phyloP scores from a whole-genome alignment of 345 rosid species.

The Sonneratia alba region DNA sequence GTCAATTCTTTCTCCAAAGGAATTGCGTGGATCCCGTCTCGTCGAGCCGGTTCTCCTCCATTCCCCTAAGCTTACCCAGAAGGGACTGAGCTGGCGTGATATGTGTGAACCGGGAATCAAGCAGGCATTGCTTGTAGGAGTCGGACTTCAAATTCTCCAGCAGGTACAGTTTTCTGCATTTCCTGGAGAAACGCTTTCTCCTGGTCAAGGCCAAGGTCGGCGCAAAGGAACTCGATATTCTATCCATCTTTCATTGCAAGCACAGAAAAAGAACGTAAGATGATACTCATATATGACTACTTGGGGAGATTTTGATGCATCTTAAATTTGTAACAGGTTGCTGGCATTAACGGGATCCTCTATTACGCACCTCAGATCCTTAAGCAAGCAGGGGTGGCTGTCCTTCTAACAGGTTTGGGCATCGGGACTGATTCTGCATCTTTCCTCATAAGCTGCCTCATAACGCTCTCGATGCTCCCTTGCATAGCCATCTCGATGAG shows the following conservation, averaged over 20 bases:
- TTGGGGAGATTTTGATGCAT: slow-evolving; percentile 16
- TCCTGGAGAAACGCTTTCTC: not conserved
- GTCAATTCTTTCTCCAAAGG: slow-evolving; percentile 12
- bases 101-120: slow-evolving; percentile 35
- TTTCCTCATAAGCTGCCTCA: slow-evolving; percentile 22
- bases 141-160: slow-evolving; percentile 28
- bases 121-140: slow-evolving; percentile 35
- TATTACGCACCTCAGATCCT: slow-evolving; percentile 39
- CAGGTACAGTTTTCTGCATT: slow-evolving; percentile 17
- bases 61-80: slow-evolving; percentile 4
- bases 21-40: slow-evolving; percentile 8
- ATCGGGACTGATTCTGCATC: slow-evolving; percentile 29
- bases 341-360: slow-evolving; percentile 21
- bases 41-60: slow-evolving; percentile 3
- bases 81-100: slow-evolving; percentile 14
- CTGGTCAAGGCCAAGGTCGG: no score
- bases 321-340: slow-evolving; percentile 18
- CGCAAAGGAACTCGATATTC: not conserved
- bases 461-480: slow-evolving; percentile 25
- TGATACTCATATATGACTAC: slow-evolving; percentile 12
- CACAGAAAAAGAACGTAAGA: not conserved
- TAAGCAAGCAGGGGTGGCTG: slow-evolving; percentile 29
- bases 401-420: slow-evolving; percentile 27
- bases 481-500: slow-evolving; percentile 31
- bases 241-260: not conserved